Evolutionary conservation across 2,329 filamentous ascomycete genomes (phyloP).

Genomic region (Talaromyces piceae): DNA sequence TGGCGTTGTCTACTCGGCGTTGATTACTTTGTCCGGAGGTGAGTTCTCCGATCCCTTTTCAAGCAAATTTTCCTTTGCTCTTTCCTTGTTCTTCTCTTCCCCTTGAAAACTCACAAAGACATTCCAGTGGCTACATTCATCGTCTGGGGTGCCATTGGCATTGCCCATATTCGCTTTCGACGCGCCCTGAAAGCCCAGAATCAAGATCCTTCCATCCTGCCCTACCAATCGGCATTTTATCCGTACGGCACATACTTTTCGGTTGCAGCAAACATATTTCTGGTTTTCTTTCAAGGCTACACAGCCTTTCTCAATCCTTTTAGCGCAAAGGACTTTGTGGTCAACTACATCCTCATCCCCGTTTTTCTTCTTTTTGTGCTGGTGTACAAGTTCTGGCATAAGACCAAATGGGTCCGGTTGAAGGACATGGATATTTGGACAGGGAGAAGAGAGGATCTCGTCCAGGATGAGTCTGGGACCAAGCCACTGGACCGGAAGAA

Average conservation of each 20-base stretch:
- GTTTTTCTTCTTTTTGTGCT: conserved; percentile 42
- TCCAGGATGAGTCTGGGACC: background rate
- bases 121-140: conserved; percentile 26
- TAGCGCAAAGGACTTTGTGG: conserved; percentile 44
- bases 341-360: conserved; percentile 49
- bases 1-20: conserved; percentile 22
- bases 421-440: conserved; percentile 8
- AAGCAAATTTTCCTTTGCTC: background rate
- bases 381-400: conserved; percentile 40
- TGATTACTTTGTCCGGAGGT: conserved; percentile 30
- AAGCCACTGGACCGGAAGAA: background rate
- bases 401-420: conserved; percentile 19
- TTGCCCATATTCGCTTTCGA: conserved; percentile 38
- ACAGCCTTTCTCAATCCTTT: conserved; percentile 46
- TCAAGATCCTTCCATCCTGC: conserved; percentile 34
- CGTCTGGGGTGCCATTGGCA: conserved; percentile 33
- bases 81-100: background rate
- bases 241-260: conserved; percentile 45
- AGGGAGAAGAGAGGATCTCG: conserved; percentile 6
- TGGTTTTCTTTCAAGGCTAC: conserved; percentile 49
- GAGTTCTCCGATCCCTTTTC: conserved; percentile 1
- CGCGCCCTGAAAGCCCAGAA: conserved; percentile 30
- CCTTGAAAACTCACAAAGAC: background rate
- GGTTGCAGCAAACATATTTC: conserved; percentile 40
- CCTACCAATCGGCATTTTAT: conserved; percentile 43